Evolutionary conservation across 1,139 yeast genomes (phyloP), one percentile per base, ranked within the genome.

Genomic region (Protomyces macrosporus): DNA sequence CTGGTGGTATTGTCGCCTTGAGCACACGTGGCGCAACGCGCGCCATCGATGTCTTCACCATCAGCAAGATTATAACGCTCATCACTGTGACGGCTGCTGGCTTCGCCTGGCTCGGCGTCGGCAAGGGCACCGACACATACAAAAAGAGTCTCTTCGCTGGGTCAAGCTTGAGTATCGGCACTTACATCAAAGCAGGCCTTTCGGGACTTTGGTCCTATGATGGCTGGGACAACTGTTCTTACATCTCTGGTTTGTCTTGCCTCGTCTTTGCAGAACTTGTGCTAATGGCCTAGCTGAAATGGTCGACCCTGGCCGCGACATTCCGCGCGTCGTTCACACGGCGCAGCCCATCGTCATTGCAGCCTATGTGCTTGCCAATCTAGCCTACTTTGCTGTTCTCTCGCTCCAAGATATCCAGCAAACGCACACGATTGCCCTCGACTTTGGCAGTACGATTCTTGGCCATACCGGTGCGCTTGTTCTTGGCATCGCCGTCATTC

Each of bases 141-240:
- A 40, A 68, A 9, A 61, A 67, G 1, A 65, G 66, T 7, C 71
- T 71, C 10, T 75, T 74, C 64, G 69, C 68, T 7, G 77, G 75
- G 1, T 69, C 76, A 0, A 70, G 74, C 3, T 65, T 64, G 6
- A 67, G 72, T 10, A 60, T 75, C 9, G 75, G 77, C 33, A 72
- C 72, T 42, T 72, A 75, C 54, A 77, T 79, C 2, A 71, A 75
- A 12, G 80, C 80, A 0, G 68, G 78, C 14, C 77, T 76, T 65
- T 79, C 79, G 1, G 80, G 78, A 0, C 69, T 78, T 3, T 77
- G 80, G 80, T 80, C 80, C 0, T 77, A 75, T 64, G 80, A 77
- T 63, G 80, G 80, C 34, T 77, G 80, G 80, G 80, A 77, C 65
- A 77, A 78, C 67, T 60, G 59, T 14, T 54, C 58, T 35, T 56